These are phyloP conservation scores for Kokia cookei DNA, from an alignment of 441 rosid genomes.

Conservation along the genomic window DNA sequence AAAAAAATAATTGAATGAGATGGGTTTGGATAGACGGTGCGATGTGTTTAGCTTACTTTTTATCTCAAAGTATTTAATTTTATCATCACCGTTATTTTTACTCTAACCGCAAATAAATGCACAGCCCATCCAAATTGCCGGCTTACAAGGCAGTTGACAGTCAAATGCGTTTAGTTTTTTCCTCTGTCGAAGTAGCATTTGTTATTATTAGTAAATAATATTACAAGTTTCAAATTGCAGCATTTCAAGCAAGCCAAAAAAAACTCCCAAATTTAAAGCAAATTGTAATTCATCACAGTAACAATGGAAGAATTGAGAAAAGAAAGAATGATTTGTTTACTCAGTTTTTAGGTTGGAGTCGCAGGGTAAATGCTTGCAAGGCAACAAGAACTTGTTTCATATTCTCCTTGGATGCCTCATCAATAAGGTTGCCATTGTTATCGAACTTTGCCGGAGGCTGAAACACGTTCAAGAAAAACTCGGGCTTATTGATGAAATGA, in stretches of 20 bases:
- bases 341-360: constrained; percentile 38
- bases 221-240: no score
- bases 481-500: constrained; percentile 82
- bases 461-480: constrained; percentile 57
- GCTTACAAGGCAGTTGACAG: no score
- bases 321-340: background rate
- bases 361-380: constrained; percentile 44
- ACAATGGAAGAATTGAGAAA: background rate
- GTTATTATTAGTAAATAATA: no score
- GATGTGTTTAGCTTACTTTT: no score
- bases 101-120: no score
- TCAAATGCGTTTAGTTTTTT: no score
- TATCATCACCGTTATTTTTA: no score
- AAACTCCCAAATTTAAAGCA: background rate
- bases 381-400: constrained; percentile 47
- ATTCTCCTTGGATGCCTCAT: constrained; percentile 37
- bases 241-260: background rate
- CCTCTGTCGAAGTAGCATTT: no score
- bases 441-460: constrained; percentile 73
- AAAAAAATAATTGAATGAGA: no score
- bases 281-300: background rate
- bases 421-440: constrained; percentile 49
- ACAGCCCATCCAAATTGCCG: no score
- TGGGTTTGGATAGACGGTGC: no score
- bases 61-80: no score